Evolutionary conservation across 352 stramenopile genomes (phyloP), one percentile per base, ranked within the genome.

Genomic region (Pseudoperonospora humuli): DNA sequence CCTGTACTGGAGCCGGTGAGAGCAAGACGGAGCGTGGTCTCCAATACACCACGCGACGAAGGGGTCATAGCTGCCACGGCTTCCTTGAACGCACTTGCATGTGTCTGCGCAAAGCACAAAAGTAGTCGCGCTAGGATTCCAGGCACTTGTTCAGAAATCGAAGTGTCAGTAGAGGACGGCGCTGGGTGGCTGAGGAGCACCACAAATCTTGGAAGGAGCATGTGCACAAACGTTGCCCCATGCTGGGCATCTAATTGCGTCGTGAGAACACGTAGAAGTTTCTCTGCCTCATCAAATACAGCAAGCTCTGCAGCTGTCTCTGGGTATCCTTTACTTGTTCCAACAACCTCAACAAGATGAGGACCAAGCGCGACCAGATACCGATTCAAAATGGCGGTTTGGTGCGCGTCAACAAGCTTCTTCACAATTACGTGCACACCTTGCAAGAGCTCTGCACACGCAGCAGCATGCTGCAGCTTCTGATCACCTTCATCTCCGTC

Each of bases 191-290:
- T 51, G 5, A 84, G 50, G 11, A 86, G 27, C 23, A 18, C 35
- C 5, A 64, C 61, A 23, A 90, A 44, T 51, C 68, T 70, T 3
- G 78, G 70, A 6, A 87, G 59, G 40, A 87, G 45, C 32, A 87
- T 53, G 13, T 60, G 52, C 18, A 87, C 78, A 48, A 86, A 85
- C 17, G 59, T 40, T 2, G 57, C 41, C 3, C 69, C 67, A 42
- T 70, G 59, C 0, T 50, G 35, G 7, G 81, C 75, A 27, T 70
- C 54, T 8, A 90, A 44, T 38, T 83, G 75, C 7, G 53, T 45
- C 1, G 58, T 59, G 14, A 85, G 27, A 7, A 84, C 29, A 5
- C 59, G 59, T 21, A 90, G 53, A 31, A 84, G 58, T 21, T 53
- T 43, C 17, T 83, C 73, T 0, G 68, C 57, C 35, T 73, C 64